Base-by-base conservation (phyloP, 495 filamentous ascomycete genomes). In the Tuber magnatum region DNA sequence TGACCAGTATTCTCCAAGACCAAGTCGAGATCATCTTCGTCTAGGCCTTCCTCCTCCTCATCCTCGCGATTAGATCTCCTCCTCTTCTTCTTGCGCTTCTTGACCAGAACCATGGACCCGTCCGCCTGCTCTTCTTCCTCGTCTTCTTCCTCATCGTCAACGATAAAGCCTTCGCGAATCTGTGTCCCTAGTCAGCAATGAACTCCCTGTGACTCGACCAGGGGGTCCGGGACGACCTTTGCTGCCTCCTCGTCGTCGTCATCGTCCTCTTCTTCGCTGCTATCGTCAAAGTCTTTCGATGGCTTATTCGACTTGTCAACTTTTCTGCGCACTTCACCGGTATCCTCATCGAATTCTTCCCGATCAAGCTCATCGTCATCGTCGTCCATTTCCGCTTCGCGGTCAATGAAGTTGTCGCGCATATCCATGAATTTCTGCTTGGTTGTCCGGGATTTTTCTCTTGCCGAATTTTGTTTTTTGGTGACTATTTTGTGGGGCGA, bases 11-110 rank as follows among this genome's bases (percentile, higher is more conserved):
- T 83, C 68, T 83, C 81, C 78, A 77, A 73, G 51, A 99, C 97
- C 46, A 99, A 86, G 84, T 98, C 96, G 71, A 99, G 84, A 87
- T 99, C 95, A 84, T 99, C 95, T 73, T 97, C 94, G 79, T 98
- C 96, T 24, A 99, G 87, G 68, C 88, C 89, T 71, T 93, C 94
- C 82, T 97, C 94, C 78, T 96, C 94, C 72, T 82, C 81, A 32
- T 92, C 92, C 75, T 93, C 92, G 70, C 91, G 89, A 77, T 90
- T 88, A 70, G 89, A 87, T 56, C 91, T 85, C 78, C 89, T 87
- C 72, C 92, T 89, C 85, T 93, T 94, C 79, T 88, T 89, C 80
- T 85, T 87, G 68, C 77, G 77, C 40, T 77, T 79, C 75, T 81
- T 81, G 8, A 79, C 73, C 76, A 77, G 74, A 43, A 80, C 71